Conservation (phyloP, 176 grass and related monocot genomes). For the Triticum turgidum region DNA sequence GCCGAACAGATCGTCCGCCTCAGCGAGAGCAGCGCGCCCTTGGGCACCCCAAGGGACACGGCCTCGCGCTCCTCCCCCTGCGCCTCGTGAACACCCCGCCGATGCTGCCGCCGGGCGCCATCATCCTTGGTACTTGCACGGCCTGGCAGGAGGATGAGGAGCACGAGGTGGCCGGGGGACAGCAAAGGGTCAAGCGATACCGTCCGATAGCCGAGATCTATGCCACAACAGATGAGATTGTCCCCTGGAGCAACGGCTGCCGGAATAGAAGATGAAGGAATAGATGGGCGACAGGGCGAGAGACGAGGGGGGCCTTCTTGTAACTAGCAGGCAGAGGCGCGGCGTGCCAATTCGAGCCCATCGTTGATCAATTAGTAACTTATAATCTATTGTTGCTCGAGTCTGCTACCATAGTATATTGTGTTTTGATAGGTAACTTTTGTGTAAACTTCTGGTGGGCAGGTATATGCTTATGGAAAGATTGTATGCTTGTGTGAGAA, state of each 20-base stretch:
- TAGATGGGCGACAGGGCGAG: neutral
- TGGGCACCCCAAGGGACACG: no score
- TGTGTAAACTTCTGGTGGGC: no score
- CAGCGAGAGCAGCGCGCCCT: conserved; percentile 37
- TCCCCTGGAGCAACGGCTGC: neutral
- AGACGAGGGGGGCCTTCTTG: neutral
- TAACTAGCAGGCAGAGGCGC: no score
- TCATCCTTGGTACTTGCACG: neutral
- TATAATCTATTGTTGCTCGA: no score
- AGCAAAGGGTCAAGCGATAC: conserved; percentile 41
- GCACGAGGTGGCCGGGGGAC: conserved; percentile 22
- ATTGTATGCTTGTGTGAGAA: no score
- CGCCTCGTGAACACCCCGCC: conserved; percentile 34
- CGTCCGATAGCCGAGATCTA: conserved; percentile 60
- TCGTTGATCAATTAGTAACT: no score
- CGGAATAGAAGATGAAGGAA: neutral
- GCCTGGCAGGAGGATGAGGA: conserved; percentile 12
- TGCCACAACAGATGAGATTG: conserved; percentile 22
- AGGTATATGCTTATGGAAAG: no score
- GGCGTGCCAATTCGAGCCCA: no score
- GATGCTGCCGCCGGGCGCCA: neutral
- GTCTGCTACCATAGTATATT: no score
- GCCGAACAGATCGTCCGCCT: conserved; percentile 45
- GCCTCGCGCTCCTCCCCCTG: conserved; percentile 28
- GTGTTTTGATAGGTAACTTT: no score